Base-by-base conservation (phyloP, 2,329 filamentous ascomycete genomes). In the Cordyceps cateniannulata region DNA sequence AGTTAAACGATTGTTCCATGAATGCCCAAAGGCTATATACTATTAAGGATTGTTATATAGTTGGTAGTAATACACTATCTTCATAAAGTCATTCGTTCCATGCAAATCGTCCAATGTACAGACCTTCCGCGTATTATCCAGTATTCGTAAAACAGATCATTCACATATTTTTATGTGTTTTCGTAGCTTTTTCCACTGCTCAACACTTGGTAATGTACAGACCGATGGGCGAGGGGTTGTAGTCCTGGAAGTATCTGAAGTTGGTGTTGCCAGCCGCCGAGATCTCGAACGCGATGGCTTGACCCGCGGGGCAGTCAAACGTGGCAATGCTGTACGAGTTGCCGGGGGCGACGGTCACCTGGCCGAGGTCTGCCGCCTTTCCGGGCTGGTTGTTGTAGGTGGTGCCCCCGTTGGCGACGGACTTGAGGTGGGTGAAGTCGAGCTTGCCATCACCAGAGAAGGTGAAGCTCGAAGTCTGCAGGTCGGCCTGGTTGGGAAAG, bases 231-330 rank as follows among this genome's bases (percentile, higher is more conserved):
- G 71, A 73, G 5, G 75, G 75, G 66, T 86, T 86, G 65, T 76
- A 86, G 69, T 89, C 84, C 73, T 90, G 79, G 74, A 88, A 87
- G 72, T 81, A 89, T 60, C 80, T 72, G 44, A 89, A 70, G 52
- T 75, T 68, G 44, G 84, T 84, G 64, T 73, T 74, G 3, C 79
- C 81, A 6, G 73, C 73, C 25, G 56, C 63, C 51, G 73, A 77
- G 66, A 88, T 76, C 73, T 83, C 75, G 65, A 80, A 82, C 2
- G 72, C 73, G 20, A 87, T 70, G 20, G 75, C 75, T 69, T 81
- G 57, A 2, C 82, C 83, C 51, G 78, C 80, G 0, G 79, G 78
- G 66, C 85, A 88, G 16, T 72, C 67, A 66, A 84, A 84, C 9
- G 76, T 81, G 8, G 75, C 72, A 53, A 88, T 75, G 47, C 76